Evolutionary conservation across 2,329 filamentous ascomycete species (phyloP).

Genomic region (Bipolaris sorokiniana): DNA sequence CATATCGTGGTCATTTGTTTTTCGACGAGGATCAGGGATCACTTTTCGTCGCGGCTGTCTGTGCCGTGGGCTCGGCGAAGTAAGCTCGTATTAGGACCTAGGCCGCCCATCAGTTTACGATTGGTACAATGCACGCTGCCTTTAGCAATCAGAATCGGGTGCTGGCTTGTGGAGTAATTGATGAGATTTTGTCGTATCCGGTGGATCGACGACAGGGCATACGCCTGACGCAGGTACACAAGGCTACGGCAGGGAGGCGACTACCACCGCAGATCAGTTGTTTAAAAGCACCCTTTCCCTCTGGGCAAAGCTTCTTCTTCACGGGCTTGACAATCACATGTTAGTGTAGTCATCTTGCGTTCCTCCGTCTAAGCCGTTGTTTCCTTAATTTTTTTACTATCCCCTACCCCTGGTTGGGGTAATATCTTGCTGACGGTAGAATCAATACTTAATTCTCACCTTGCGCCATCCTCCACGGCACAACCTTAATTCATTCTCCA

Average conservation of each 20-base stretch:
- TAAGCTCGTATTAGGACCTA: slow-evolving; percentile 17
- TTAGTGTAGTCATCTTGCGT: not conserved
- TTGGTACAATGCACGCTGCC: slow-evolving; percentile 7
- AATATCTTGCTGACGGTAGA: not conserved
- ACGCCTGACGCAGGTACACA: slow-evolving; percentile 18
- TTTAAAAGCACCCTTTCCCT: slow-evolving; percentile 6
- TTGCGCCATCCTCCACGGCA: not conserved
- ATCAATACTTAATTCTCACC: not conserved
- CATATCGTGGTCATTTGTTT: not conserved
- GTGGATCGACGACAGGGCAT: slow-evolving; percentile 5
- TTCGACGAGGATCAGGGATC: not conserved
- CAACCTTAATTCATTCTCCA: not conserved
- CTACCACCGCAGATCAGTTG: slow-evolving; percentile 3
- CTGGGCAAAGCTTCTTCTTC: not conserved
- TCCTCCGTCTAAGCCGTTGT: not conserved
- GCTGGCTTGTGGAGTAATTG: slow-evolving; percentile 3
- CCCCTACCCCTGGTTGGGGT: not conserved
- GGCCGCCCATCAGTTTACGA: slow-evolving; percentile 3
- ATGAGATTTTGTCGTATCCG: slow-evolving; percentile 13
- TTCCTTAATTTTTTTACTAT: not conserved
- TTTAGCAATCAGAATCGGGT: not conserved
- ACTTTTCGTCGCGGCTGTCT: slow-evolving; percentile 4
- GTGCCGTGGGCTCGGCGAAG: slow-evolving; percentile 2
- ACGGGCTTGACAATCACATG: not conserved
- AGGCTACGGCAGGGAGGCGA: slow-evolving; percentile 1